Base-by-base conservation (phyloP, 176 grass and related monocot species). In the Carex kokanica region DNA sequence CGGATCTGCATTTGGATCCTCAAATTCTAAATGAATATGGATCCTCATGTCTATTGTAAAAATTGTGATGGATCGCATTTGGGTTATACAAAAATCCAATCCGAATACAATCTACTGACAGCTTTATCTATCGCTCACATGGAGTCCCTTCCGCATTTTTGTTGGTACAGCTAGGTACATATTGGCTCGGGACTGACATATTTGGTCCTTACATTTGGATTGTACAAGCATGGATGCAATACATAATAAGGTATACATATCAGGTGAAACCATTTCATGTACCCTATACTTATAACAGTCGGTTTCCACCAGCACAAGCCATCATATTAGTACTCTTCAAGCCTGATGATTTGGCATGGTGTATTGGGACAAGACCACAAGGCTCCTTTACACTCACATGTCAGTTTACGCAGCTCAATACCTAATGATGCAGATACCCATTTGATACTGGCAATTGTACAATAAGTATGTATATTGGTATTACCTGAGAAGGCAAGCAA, bases 401-500 rank as follows among this genome's bases (percentile, higher is more conserved):
- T 17, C 24, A 49, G 47, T 23, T 56, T 78, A 6, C 25, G 4
- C 24, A 32, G 13, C 49, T 78, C 49, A 78, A 31, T 55, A 53
- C 72, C 43, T 75, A 75, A 75, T 29, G 4, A 53, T 75, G 23
- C 20, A 15, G 43, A 75, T 51, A 14, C 14, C 25, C 24, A 31
- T 55, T 9, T 53, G 77, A 53, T 4, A 56, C 52, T 80, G 80
- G 61, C 68, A 86, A 32, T 56, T 32, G 14, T 56, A 78, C 23
- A 78, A 24, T 8, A 56, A 31, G 73, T 56, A 56, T 78, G 73
- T 78, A 34, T 78, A 78, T 31, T 32, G 25, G 24, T 78, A 66
- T 75, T 90, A 99, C 96, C 96, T 95, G 88, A 32, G 77, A 45
- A 60, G 89, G 84, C 88, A 99, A 91, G 80, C 96, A 99, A 87